Conservation (phyloP, 2,329 filamentous ascomycete species). For the Cytospora paraplurivora region DNA sequence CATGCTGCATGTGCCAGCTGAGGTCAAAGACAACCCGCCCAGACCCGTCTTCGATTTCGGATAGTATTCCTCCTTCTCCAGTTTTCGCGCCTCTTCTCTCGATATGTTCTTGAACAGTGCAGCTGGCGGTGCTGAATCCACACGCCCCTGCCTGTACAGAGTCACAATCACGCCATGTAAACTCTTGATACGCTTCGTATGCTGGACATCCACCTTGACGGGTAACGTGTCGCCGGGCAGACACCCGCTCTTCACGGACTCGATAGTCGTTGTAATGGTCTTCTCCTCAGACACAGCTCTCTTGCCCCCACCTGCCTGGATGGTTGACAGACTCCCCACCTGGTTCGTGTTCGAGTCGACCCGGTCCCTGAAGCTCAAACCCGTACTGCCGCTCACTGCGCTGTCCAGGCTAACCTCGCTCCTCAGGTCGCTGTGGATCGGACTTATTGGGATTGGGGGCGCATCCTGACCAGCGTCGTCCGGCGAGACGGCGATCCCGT, state of each 20-base stretch:
- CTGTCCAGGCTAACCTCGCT: conserved; percentile 75
- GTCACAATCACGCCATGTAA: conserved; percentile 92
- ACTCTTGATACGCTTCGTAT: conserved; percentile 87
- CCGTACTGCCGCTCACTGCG: conserved; percentile 66
- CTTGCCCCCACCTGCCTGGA: conserved; percentile 42
- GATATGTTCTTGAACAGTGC: conserved; percentile 55
- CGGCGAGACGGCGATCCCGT: conserved; percentile 42
- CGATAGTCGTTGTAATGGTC: conserved; percentile 84
- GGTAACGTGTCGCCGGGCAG: conserved; percentile 82
- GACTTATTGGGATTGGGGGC: conserved; percentile 43
- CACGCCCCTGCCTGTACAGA: conserved; percentile 84
- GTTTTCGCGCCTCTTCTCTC: conserved; percentile 65
- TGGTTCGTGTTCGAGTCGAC: conserved; percentile 41
- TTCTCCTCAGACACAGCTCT: conserved; percentile 58
- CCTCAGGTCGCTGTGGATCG: conserved; percentile 55
- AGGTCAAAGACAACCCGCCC: conserved; percentile 82
- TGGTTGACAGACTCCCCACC: conserved; percentile 50
- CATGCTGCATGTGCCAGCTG: conserved; percentile 83
- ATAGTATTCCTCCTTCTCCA: conserved; percentile 81
- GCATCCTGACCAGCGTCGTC: conserved; percentile 46
- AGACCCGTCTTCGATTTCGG: conserved; percentile 85
- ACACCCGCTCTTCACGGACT: conserved; percentile 80
- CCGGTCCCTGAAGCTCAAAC: conserved; percentile 51
- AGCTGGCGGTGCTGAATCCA: conserved; percentile 70
- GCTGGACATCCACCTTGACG: conserved; percentile 78